Evolutionary conservation across 768 basidiomycete genomes (phyloP).

Genomic region (Pholiota conissans): DNA sequence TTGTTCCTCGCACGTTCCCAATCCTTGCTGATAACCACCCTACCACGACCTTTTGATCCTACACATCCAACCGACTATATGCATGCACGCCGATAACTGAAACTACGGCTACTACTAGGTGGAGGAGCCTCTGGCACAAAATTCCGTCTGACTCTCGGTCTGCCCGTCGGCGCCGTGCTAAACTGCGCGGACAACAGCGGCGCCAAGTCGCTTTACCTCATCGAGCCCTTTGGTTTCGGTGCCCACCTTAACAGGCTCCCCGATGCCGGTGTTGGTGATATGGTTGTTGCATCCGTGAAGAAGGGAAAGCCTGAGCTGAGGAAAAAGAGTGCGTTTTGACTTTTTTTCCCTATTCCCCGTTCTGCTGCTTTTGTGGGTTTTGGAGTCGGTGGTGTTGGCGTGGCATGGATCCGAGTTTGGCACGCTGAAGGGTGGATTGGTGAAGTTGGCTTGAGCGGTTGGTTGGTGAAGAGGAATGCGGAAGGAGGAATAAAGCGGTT

Average conservation of each 20-base stretch:
- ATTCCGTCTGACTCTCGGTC: conserved; percentile 93
- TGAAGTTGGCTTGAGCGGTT: background rate
- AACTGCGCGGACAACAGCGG: conserved; percentile 99
- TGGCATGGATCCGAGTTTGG: too few relatives aligned
- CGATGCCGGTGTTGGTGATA: conserved; percentile 92
- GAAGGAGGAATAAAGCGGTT: background rate
- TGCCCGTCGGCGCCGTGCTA: conserved; percentile 90
- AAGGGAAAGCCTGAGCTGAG: conserved; percentile 99
- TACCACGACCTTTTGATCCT: too few relatives aligned
- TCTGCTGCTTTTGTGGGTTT: background rate
- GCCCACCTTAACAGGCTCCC: conserved; percentile 97
- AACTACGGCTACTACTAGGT: conserved; percentile 26
- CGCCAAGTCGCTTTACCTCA: conserved; percentile 93
- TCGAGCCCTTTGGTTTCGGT: conserved; percentile 95
- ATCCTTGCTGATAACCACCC: too few relatives aligned
- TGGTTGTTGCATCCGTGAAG: conserved; percentile 97
- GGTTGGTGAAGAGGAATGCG: background rate
- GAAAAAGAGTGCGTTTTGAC: conserved; percentile 97
- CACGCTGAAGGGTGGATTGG: too few relatives aligned
- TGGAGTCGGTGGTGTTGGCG: background rate
- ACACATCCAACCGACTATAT: too few relatives aligned
- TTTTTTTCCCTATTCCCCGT: background rate
- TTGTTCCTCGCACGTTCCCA: too few relatives aligned
- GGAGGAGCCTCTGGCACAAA: conserved; percentile 88
- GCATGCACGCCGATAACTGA: too few relatives aligned